A percentile compares a stretch with the other conserved stretches of the same genome.
Evolutionary conservation across 2,329 filamentous ascomycete genomes (phyloP).

Genomic region (Alternaria sp.): DNA sequence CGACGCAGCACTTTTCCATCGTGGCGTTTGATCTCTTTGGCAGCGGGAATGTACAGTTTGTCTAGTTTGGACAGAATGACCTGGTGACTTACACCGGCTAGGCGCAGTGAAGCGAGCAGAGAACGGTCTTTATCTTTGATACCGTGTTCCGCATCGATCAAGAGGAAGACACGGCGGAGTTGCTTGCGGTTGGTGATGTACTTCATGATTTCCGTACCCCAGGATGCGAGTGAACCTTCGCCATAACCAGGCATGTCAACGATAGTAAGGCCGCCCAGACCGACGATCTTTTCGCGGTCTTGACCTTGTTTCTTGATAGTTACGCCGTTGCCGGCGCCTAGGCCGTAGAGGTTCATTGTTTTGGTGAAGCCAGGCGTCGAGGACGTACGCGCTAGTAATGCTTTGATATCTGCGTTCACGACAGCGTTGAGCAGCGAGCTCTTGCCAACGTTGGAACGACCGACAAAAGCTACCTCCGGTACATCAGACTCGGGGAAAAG

Average conservation of each 20-base stretch:
- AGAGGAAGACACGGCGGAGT: conserved; percentile 67
- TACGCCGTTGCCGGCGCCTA: conserved; percentile 51
- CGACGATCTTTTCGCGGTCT: conserved; percentile 41
- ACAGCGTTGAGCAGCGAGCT: conserved; percentile 70
- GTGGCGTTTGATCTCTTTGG: conserved; percentile 21
- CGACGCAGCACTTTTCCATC: conserved; percentile 17
- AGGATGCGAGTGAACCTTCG: conserved; percentile 64
- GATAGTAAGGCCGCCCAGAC: conserved; percentile 59
- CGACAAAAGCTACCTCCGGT: conserved; percentile 71
- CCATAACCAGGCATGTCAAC: conserved; percentile 78
- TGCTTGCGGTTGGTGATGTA: conserved; percentile 68
- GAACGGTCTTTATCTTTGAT: conserved; percentile 66
- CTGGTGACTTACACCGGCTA: conserved; percentile 67
- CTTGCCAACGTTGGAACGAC: conserved; percentile 75
- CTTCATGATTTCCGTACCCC: conserved; percentile 72
- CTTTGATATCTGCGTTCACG: conserved; percentile 52
- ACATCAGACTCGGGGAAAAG: conserved; percentile 60
- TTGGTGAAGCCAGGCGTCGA: conserved; percentile 67
- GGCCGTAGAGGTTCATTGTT: conserved; percentile 70
- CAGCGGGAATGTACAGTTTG: conserved; percentile 38
- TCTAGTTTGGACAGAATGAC: conserved; percentile 72
- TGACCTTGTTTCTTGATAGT: conserved; percentile 24
- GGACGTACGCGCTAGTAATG: conserved; percentile 54
- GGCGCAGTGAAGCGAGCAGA: conserved; percentile 62
- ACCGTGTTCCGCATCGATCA: conserved; percentile 69